phyloP scores from a whole-genome alignment of 2,329 filamentous ascomycete genomes.

The Fusarium metavorans region DNA sequence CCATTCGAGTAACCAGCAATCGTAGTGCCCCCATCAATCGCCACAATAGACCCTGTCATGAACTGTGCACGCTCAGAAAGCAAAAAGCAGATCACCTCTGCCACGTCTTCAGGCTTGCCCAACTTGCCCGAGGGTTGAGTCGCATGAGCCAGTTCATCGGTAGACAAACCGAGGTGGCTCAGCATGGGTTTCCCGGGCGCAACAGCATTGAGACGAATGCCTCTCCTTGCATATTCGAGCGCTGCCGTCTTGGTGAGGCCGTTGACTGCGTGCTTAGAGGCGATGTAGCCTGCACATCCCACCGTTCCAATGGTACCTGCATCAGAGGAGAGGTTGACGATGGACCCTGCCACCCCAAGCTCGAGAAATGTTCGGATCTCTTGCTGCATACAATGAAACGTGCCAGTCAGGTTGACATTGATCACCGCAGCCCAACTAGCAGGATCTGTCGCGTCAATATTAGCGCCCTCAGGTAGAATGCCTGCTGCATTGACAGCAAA shows the following conservation, averaged over 20 bases:
- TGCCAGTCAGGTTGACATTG: background rate
- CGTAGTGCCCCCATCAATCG: background rate
- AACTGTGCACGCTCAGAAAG: background rate
- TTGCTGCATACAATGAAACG: background rate
- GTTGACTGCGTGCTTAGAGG: background rate
- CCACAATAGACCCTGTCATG: background rate
- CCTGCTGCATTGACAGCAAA: background rate
- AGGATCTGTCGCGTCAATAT: background rate
- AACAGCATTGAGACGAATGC: background rate
- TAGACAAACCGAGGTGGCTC: background rate
- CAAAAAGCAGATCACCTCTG: background rate
- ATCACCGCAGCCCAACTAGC: background rate
- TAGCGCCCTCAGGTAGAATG: background rate
- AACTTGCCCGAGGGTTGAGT: background rate
- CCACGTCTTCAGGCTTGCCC: background rate
- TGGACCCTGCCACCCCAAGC: background rate
- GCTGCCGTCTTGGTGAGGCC: background rate
- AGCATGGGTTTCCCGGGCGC: background rate
- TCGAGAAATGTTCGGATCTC: background rate
- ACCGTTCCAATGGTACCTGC: background rate
- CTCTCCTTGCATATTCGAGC: background rate
- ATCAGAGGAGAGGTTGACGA: background rate
- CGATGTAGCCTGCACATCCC: background rate
- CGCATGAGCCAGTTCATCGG: background rate
- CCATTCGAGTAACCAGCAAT: background rate